A percentile compares a stretch with the other conserved stretches of the same genome.
Conservation (phyloP, 345 rosid species). For the Citropsis articulata region DNA sequence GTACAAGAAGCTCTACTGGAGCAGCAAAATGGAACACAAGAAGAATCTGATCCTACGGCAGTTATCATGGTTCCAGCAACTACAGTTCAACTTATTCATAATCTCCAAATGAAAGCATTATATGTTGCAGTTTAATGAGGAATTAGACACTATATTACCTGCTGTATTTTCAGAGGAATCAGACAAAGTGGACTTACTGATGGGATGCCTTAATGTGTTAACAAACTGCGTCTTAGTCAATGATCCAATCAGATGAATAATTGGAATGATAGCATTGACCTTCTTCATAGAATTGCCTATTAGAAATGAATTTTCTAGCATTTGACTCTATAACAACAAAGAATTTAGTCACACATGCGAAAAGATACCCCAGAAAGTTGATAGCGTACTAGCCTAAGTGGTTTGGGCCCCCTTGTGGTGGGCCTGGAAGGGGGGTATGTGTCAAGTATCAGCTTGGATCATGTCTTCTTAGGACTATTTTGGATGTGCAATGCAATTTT, state of each 20-base stretch:
- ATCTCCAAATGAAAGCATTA: background rate
- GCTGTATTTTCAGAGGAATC: background rate
- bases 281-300: background rate
- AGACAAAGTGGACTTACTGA: background rate
- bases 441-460: background rate
- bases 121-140: background rate
- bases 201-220: background rate
- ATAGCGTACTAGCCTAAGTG: background rate
- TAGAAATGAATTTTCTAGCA: background rate
- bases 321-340: background rate
- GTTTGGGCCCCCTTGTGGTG: background rate
- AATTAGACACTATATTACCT: background rate
- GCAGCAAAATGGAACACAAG: constrained; percentile 3
- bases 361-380: background rate
- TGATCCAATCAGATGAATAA: background rate
- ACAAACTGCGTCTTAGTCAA: no score
- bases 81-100: background rate
- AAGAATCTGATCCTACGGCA: background rate
- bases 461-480: no score
- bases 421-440: background rate
- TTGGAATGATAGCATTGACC: background rate
- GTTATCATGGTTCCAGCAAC: background rate
- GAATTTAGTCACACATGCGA: background rate
- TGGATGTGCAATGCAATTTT: no score
- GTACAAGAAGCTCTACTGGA: background rate